These are phyloP conservation scores for Taiwanofungus camphoratus DNA, from an alignment of 1,284 basidiomycete species.

Conservation along the genomic window DNA sequence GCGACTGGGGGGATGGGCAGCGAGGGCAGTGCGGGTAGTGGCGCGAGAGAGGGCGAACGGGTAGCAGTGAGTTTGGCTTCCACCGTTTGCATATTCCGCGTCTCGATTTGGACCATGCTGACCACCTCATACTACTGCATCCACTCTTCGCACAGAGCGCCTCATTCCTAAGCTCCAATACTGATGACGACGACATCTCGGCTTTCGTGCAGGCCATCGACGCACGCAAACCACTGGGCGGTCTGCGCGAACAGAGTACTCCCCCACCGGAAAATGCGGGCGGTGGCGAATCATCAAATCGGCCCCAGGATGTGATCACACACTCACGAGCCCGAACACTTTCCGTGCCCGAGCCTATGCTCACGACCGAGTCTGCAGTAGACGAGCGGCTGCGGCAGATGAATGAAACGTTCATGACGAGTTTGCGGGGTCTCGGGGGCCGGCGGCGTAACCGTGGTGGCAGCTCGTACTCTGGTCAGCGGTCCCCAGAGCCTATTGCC, in stretches of 20 bases:
- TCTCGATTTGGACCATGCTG: constrained; percentile 2
- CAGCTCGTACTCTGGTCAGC: constrained; percentile 6
- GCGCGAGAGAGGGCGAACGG: constrained; percentile 31
- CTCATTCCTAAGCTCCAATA: constrained; percentile 41
- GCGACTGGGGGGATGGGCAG: constrained; percentile 33
- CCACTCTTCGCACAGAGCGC: constrained; percentile 26
- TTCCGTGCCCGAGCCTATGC: constrained; percentile 31
- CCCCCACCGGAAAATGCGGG: not conserved
- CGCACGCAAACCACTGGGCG: constrained; percentile 52
- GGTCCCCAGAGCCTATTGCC: constrained; percentile 7
- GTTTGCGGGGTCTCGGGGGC: constrained; percentile 33
- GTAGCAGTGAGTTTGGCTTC: constrained; percentile 23
- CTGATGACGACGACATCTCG: constrained; percentile 72
- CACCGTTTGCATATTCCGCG: not conserved
- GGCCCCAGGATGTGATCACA: constrained; percentile 6
- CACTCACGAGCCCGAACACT: constrained; percentile 14
- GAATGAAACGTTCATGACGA: constrained; percentile 59
- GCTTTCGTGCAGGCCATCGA: constrained; percentile 73
- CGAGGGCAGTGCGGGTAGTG: constrained; percentile 36
- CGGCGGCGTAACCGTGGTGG: constrained; percentile 20
- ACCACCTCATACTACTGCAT: too few species aligned
- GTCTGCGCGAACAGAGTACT: constrained; percentile 22
- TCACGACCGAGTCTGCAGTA: constrained; percentile 56
- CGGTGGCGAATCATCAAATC: not conserved
- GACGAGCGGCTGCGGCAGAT: constrained; percentile 57